Percentiles rank a stretch among this genome's conserved stretches.
Conservation (phyloP, 2,329 filamentous ascomycete species). For the Teratosphaeria destructans region DNA sequence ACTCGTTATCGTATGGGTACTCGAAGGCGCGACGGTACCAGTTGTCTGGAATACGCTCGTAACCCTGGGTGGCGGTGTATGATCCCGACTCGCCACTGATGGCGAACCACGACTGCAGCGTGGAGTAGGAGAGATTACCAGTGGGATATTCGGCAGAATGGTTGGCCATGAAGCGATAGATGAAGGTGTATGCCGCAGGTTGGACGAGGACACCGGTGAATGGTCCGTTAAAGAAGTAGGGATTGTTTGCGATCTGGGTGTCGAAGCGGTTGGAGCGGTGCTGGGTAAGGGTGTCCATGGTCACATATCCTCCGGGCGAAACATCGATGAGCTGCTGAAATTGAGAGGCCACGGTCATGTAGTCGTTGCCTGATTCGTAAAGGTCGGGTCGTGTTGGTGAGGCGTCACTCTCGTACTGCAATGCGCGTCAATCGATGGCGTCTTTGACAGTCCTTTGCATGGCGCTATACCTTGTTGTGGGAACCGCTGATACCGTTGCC, state of each 20-base stretch:
- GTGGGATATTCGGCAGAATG: conserved; percentile 13
- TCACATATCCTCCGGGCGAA: conserved; percentile 11
- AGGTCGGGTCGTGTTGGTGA: conserved; percentile 25
- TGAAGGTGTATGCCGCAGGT: conserved; percentile 4
- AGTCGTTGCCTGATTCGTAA: conserved; percentile 21
- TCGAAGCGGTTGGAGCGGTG: conserved; percentile 15
- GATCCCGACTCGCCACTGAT: conserved; percentile 12
- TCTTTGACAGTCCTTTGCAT: conserved; percentile 2
- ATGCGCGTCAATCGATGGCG: conserved; percentile 18
- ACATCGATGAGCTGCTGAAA: conserved; percentile 22
- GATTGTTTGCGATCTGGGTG: conserved; percentile 19
- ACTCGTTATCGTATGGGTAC: conserved; percentile 24
- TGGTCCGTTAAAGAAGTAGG: conserved; percentile 25
- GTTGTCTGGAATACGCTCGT: conserved; percentile 18
- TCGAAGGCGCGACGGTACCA: conserved; percentile 21
- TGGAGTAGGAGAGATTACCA: conserved; percentile 12
- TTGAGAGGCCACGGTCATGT: conserved; percentile 13
- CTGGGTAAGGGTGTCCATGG: conserved; percentile 3
- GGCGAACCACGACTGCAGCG: conserved; percentile 16
- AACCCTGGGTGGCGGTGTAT: conserved; percentile 12
- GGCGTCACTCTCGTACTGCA: conserved; percentile 27
- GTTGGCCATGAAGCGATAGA: conserved; percentile 25
- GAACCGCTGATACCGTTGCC: conserved; percentile 12
- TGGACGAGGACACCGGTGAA: conserved; percentile 21
- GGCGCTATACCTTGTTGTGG: not conserved